Base-by-base conservation (phyloP, 768 basidiomycete genomes). In the Phanerochaete sordida region DNA sequence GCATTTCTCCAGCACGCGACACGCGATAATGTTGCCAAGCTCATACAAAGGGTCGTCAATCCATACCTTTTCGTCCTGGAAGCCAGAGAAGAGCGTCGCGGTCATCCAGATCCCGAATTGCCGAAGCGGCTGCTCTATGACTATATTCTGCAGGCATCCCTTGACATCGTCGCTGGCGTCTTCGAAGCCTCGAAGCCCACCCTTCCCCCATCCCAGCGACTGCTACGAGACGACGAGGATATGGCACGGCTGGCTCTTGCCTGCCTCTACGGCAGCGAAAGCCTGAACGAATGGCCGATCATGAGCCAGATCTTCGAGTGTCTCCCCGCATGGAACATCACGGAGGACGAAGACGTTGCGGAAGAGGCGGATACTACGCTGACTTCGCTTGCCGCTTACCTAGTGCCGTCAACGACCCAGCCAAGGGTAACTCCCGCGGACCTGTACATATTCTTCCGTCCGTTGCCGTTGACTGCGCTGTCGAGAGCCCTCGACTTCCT, bases 251-350 rank as follows among this genome's bases (percentile, higher is more conserved):
- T 98, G 15, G 95, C 95, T 3, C 84, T 98, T 13, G 89, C 95
- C 7, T 89, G 88, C 66, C 74, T 98, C 24, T 99, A 99, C 63
- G 94, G 94, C 15, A 90, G 84, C 66, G 81, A 85, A 60, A 82
- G 81, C 57, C 74, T 87, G 33, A 78, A 84, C 59, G 81, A 87
- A 64, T 96, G 92, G 93, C 68, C 84, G 0, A 86, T 78, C 3
- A 98, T 97, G 95, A 92, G 89, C 64, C 77, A 79, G 31, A 91
- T 99, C 53, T 98, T 99, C 71, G 96, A 99, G 70, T 99, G 95
- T 69, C 79, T 98, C 31, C 96, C 96, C 0, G 96, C 88, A 2
- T 97, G 95, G 93, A 87, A 86, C 58, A 76, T 86, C 8, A 63
- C 77, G 44, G 80, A 79, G n/a, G 82, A 79, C 43, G 83, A 87